Conservation (phyloP, 345 rosid genomes). For the Atalantia buxifolia region DNA sequence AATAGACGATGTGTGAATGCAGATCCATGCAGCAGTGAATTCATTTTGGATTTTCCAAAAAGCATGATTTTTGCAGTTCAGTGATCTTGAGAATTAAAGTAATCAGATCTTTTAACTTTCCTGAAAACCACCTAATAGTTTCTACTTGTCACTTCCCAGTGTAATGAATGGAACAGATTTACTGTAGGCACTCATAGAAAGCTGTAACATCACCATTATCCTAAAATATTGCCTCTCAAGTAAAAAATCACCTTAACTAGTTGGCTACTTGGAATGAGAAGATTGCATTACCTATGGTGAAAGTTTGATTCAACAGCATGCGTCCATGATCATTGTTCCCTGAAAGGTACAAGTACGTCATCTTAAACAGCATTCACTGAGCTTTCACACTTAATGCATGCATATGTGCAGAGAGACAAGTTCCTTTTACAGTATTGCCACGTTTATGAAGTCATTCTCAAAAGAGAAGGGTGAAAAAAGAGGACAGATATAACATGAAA, state of each 20-base stretch:
- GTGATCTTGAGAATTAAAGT: not conserved
- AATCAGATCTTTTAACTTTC: no score
- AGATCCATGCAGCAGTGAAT: not conserved
- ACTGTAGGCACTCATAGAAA: not conserved
- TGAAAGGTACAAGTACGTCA: constrained; percentile 17
- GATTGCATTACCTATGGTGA: constrained; percentile 61
- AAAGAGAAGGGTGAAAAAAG: not conserved
- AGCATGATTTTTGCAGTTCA: not conserved
- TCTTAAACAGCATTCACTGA: not conserved
- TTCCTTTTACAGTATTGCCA: not conserved
- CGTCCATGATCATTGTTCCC: constrained; percentile 74
- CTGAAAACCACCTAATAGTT: no score
- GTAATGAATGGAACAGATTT: no score
- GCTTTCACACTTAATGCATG: not conserved
- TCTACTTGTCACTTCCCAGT: not conserved
- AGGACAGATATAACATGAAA: constrained; percentile 7
- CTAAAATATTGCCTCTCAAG: not conserved
- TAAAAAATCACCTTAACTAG: not conserved
- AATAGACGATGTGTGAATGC: not conserved
- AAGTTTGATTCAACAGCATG: constrained; percentile 90
- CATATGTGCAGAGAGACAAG: not conserved
- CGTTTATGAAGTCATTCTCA: not conserved
- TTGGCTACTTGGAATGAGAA: not conserved
- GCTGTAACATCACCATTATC: not conserved
- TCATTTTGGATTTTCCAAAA: not conserved